A percentile compares a stretch with the other conserved stretches of the same genome.
Conservation (phyloP, 1,284 basidiomycete genomes). For the Trametes polyzona region DNA sequence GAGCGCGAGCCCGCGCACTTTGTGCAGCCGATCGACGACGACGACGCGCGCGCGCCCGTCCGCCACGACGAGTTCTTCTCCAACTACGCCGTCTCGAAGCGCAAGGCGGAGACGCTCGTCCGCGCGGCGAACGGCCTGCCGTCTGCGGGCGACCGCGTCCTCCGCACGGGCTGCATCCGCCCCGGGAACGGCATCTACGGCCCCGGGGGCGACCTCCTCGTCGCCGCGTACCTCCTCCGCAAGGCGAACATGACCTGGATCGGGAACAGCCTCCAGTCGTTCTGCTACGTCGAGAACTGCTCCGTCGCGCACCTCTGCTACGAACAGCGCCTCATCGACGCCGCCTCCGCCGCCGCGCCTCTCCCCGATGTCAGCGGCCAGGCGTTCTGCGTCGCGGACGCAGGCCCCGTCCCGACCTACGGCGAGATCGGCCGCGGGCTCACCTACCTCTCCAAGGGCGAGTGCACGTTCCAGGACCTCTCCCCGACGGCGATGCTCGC, state of each 20-base stretch:
- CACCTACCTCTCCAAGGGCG: slow-evolving; percentile 35
- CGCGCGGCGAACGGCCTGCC: slow-evolving; percentile 52
- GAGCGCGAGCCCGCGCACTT: slow-evolving; percentile 56
- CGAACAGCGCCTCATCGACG: slow-evolving; percentile 63
- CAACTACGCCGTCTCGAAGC: slow-evolving; percentile 69
- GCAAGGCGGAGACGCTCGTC: slow-evolving; percentile 56
- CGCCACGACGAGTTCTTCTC: slow-evolving; percentile 65
- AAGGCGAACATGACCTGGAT: slow-evolving; percentile 68
- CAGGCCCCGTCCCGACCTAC: slow-evolving; percentile 61
- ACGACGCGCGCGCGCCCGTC: slow-evolving; percentile 49
- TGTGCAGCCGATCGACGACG: slow-evolving; percentile 62
- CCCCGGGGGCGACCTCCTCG: slow-evolving; percentile 70
- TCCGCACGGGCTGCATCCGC: slow-evolving; percentile 72
- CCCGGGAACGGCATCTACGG: slow-evolving; percentile 79
- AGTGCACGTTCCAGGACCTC: slow-evolving; percentile 53
- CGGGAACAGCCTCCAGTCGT: slow-evolving; percentile 58
- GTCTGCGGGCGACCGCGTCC: slow-evolving; percentile 38
- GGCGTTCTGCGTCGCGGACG: slow-evolving; percentile 65
- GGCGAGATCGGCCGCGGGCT: slow-evolving; percentile 59
- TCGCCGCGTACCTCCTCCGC: slow-evolving; percentile 62
- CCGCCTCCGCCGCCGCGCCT: slow-evolving; percentile 19
- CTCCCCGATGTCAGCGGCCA: slow-evolving; percentile 73
- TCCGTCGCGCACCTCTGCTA: slow-evolving; percentile 71
- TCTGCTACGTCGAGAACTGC: slow-evolving; percentile 75
- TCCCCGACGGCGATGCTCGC: slow-evolving; percentile 60